phyloP scores from a whole-genome alignment of 1,284 basidiomycete genomes.

The Boletus mariae region DNA sequence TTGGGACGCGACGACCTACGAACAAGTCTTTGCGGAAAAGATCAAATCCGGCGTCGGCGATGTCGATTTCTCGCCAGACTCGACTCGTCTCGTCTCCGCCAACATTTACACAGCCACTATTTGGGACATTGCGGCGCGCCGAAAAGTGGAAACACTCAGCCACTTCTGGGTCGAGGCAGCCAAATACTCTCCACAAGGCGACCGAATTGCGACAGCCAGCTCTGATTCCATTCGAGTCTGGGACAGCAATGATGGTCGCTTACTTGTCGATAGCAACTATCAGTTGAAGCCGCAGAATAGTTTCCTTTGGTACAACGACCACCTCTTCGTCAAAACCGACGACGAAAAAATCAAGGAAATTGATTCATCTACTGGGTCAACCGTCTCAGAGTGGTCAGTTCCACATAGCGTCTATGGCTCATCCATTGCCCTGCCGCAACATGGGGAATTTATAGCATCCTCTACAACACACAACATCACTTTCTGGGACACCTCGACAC shows the following conservation, averaged over 20 bases:
- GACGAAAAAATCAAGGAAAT: conserved; percentile 4
- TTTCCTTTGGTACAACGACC: conserved; percentile 8
- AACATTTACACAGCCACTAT: not conserved
- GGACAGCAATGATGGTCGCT: not conserved
- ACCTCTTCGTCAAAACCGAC: conserved; percentile 7
- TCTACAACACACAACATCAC: not conserved
- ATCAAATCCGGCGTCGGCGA: conserved; percentile 1
- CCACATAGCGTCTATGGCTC: conserved; percentile 1
- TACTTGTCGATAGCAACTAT: not conserved
- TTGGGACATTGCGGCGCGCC: conserved; percentile 3
- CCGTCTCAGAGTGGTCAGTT: conserved; percentile 4
- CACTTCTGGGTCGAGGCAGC: conserved; percentile 9
- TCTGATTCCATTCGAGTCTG: conserved; percentile 5
- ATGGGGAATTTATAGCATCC: conserved; percentile 1
- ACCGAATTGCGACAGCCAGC: conserved; percentile 13
- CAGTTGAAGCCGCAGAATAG: not conserved
- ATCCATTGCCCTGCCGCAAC: conserved; percentile 10
- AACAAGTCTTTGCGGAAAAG: conserved; percentile 2
- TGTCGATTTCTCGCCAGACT: conserved; percentile 18
- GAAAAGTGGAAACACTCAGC: not conserved
- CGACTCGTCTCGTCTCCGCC: conserved; percentile 4
- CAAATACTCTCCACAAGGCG: conserved; percentile 11
- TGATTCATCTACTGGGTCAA: not conserved
- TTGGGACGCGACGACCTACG: conserved; percentile 6
- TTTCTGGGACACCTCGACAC: not conserved